These are phyloP conservation scores for Dryadomyces quercus-mongolicae DNA, from an alignment of 2,329 filamentous ascomycete species.

Conservation along the genomic window DNA sequence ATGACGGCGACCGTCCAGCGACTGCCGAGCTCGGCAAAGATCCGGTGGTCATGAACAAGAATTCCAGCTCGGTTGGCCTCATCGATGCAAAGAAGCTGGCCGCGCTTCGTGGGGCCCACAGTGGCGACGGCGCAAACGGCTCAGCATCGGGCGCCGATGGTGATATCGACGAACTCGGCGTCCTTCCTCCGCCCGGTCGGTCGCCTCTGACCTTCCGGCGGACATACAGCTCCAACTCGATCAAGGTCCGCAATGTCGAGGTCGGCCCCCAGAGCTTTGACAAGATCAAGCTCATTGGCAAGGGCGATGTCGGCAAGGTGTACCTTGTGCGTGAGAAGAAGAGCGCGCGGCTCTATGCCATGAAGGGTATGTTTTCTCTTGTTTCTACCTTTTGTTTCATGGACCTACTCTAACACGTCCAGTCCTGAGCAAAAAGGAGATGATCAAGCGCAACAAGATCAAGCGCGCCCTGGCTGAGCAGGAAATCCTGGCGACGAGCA, in stretches of 20 bases:
- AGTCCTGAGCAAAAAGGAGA: slow-evolving; percentile 99
- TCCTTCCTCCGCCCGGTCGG: slow-evolving; percentile 55
- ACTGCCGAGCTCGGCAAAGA: slow-evolving; percentile 84
- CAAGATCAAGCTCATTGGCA: slow-evolving; percentile 98
- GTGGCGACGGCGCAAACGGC: slow-evolving; percentile 21
- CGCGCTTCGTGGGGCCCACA: slow-evolving; percentile 12
- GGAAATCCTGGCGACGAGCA: slow-evolving; percentile 95
- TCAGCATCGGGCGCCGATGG: slow-evolving; percentile 16
- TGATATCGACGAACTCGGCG: slow-evolving; percentile 40
- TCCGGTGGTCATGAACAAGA: slow-evolving; percentile 50
- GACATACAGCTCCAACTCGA: slow-evolving; percentile 98
- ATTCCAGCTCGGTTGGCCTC: slow-evolving; percentile 32
- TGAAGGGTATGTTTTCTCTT: slow-evolving; percentile 66
- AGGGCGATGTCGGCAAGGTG: slow-evolving; percentile 97
- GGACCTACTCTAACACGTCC: slow-evolving; percentile 4
- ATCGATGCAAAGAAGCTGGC: slow-evolving; percentile 28
- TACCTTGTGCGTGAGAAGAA: slow-evolving; percentile 98
- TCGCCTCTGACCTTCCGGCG: slow-evolving; percentile 70
- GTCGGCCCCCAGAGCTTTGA: slow-evolving; percentile 93
- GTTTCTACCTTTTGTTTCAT: not conserved
- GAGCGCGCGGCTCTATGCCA: slow-evolving; percentile 86
- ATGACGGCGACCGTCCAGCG: slow-evolving; percentile 53
- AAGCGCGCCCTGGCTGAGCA: slow-evolving; percentile 96
- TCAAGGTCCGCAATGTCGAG: slow-evolving; percentile 95
- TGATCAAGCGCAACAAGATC: slow-evolving; percentile 99